Evolutionary conservation across 495 filamentous ascomycete species (phyloP), one percentile per base, ranked within the genome.

Genomic region (Opeltia flavorubescens): DNA sequence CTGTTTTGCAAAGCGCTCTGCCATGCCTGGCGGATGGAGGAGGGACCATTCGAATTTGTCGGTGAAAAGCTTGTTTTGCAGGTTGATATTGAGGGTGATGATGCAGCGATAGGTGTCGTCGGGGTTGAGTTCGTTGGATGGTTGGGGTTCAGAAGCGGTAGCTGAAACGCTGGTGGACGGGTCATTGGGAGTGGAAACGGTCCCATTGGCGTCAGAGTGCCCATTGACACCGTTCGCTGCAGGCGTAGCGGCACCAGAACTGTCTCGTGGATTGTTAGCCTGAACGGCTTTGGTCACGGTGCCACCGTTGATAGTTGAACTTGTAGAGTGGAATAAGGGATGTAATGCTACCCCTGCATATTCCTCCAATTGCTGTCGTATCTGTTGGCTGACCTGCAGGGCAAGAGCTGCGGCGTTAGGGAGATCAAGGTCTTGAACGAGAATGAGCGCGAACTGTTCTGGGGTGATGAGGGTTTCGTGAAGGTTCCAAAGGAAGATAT

Each of bases 21-120:
- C 86, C 46, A 91, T 82, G 12, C 93, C 88, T 1, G 84, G 80
- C 3, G 88, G 87, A 58, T 95, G 87, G 7, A 95, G 74, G 4
- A 99, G 69, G 15, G 91, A 95, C 91, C 91, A 99, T 60, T 99
- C 91, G 54, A 99, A 96, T 61, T 85, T 94, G 71, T 99, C 91
- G 4, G 84, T 89, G 63, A 94, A 96, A 15, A 96, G 78, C 47
- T 83, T 80, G 50, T 94, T 94, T 43, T 84, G 81, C 18, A 96
- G 74, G 53, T 94, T 95, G 55, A 99, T 87, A 61, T 84, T 94
- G 20, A 99, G 74, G 42, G 71, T 85, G 56, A 96, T 77, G 59
- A 96, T 80, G 59, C 87, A 94, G 47, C 88, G 77, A 59, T 94
- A 94, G 3, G 85, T 85, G 62, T 95, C 89, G 60, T 94, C 86